Conservation (phyloP, 805 yeast species). For the Starmerella tilneyi region DNA sequence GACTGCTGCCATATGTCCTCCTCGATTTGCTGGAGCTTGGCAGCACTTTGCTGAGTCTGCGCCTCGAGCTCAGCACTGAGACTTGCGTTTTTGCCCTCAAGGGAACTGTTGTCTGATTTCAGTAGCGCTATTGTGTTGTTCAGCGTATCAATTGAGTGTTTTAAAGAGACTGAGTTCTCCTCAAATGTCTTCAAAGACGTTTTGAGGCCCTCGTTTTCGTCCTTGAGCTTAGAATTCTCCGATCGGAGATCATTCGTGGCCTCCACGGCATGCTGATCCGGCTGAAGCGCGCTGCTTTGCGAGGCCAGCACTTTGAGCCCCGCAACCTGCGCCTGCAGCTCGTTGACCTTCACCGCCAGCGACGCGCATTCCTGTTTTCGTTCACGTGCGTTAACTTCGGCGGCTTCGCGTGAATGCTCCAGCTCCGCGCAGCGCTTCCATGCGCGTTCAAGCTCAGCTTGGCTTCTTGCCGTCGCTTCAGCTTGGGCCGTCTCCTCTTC, state of each 20-base stretch:
- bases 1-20: background rate
- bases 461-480: background rate
- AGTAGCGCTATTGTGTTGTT: background rate
- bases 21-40: background rate
- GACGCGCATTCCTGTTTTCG: background rate
- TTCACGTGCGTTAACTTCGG: background rate
- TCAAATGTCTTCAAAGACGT: background rate
- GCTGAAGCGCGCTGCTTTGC: too few relatives aligned
- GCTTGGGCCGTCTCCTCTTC: background rate
- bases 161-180: background rate
- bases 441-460: background rate
- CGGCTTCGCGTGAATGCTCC: background rate
- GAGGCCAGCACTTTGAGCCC: background rate
- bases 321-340: conserved; percentile 3
- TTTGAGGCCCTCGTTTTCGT: background rate
- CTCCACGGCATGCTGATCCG: too few relatives aligned
- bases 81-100: background rate
- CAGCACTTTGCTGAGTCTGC: background rate
- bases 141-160: background rate
- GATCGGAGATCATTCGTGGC: too few relatives aligned
- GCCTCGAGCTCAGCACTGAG: background rate
- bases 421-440: conserved; percentile 8
- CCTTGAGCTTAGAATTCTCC: background rate
- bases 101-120: background rate
- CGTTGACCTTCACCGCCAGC: background rate